Evolutionary conservation across 73 alveolate species (phyloP).

Genomic region (Stentor coeruleus): DNA sequence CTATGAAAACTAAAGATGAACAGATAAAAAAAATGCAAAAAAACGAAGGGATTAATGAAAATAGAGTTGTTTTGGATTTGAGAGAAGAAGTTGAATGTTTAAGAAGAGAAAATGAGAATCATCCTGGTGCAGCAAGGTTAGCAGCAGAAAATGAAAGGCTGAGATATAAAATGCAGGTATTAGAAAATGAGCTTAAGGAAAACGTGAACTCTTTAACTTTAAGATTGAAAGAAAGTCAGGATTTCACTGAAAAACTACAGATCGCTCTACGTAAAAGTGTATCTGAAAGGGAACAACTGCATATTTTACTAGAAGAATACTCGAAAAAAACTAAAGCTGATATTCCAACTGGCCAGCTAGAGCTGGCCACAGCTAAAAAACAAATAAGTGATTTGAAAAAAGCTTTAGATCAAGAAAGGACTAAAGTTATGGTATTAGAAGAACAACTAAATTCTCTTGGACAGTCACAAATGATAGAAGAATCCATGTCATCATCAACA

Average conservation of each 20-base stretch:
- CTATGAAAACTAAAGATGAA: slow-evolving; percentile 43
- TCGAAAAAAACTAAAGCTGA: slow-evolving; percentile 39
- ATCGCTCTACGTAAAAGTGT: slow-evolving; percentile 43
- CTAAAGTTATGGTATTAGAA: background rate
- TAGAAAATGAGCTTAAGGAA: slow-evolving; percentile 49
- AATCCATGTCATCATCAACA: background rate
- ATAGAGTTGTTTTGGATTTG: slow-evolving; percentile 27
- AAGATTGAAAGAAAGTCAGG: slow-evolving; percentile 31
- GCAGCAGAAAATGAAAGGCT: slow-evolving; percentile 28
- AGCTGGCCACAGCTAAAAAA: background rate
- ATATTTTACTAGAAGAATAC: background rate
- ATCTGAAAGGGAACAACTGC: slow-evolving; percentile 32
- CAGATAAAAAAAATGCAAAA: slow-evolving; percentile 30
- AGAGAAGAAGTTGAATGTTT: background rate
- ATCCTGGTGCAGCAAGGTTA: slow-evolving; percentile 25
- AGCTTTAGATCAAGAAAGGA: background rate
- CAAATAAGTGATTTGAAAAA: background rate
- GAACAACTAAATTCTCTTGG: background rate
- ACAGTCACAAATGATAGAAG: background rate
- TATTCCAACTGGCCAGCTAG: slow-evolving; percentile 29
- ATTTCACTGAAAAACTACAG: slow-evolving; percentile 43
- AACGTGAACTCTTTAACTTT: slow-evolving; percentile 35
- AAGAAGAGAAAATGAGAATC: slow-evolving; percentile 7
- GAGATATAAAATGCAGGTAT: slow-evolving; percentile 36
- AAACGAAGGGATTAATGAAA: slow-evolving; percentile 37